These are phyloP conservation scores for Triticum monococcum DNA, from an alignment of 176 grass and related monocot species.

Conservation along the genomic window DNA sequence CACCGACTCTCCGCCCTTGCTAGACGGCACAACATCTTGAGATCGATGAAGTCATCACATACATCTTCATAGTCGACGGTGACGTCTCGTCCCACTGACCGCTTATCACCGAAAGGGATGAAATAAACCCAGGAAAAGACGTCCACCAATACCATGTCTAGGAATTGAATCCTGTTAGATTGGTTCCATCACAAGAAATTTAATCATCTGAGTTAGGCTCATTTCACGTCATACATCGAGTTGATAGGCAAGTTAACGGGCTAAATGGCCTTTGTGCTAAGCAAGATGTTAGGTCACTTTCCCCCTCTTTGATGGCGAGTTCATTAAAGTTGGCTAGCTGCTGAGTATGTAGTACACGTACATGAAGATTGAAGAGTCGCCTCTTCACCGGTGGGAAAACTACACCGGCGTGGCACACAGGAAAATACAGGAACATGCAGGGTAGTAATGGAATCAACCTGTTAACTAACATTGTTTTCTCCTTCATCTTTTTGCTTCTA, in stretches of 20 bases:
- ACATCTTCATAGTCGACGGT: too few species aligned
- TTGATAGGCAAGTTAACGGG: neutral
- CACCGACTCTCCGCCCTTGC: too few species aligned
- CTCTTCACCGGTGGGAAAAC: neutral
- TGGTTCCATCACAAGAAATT: too few species aligned
- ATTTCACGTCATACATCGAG: neutral
- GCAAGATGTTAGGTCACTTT: slow-evolving; percentile 9
- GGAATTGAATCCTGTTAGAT: too few species aligned
- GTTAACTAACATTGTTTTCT: neutral
- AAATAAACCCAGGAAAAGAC: too few species aligned
- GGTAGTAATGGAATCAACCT: too few species aligned
- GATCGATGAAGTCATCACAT: too few species aligned
- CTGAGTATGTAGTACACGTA: neutral
- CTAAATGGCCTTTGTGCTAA: neutral
- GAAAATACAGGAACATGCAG: neutral
- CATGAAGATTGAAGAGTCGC: neutral
- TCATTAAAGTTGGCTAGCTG: neutral
- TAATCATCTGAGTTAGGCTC: too few species aligned
- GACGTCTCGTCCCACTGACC: too few species aligned
- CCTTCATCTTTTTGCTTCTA: neutral
- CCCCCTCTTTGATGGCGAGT: neutral
- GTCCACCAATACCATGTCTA: too few species aligned
- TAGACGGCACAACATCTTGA: too few species aligned
- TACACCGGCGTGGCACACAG: neutral
- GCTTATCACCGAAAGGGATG: too few species aligned